phyloP scores from a whole-genome alignment of 2,329 filamentous ascomycete species.

The Trichoderma hamatum region DNA sequence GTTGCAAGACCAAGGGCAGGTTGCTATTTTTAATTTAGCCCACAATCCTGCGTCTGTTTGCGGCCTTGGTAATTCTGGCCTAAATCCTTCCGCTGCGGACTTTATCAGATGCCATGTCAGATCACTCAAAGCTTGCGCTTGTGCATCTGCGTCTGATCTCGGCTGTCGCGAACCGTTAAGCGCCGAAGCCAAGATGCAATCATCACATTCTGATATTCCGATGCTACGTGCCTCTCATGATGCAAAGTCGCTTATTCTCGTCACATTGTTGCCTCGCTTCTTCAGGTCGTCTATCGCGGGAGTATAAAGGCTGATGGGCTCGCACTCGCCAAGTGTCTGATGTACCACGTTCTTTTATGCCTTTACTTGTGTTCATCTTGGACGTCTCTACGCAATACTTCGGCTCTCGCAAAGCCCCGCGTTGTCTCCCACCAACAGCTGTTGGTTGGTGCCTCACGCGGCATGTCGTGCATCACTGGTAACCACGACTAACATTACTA shows the following conservation, averaged over 20 bases:
- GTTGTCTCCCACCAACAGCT: slow-evolving; percentile 4
- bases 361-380: neutral
- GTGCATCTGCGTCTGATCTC: slow-evolving; percentile 20
- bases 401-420: slow-evolving; percentile 7
- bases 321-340: slow-evolving; percentile 3
- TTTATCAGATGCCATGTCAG: neutral
- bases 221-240: neutral
- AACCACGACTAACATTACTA: neutral
- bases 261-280: slow-evolving; percentile 17
- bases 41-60: slow-evolving; percentile 27
- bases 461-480: neutral
- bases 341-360: neutral
- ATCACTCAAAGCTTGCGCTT: neutral
- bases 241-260: slow-evolving; percentile 4
- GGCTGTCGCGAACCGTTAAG: slow-evolving; percentile 22
- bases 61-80: slow-evolving; percentile 20
- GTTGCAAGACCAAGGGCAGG: slow-evolving; percentile 1
- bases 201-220: neutral
- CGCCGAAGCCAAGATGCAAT: slow-evolving; percentile 3
- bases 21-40: slow-evolving; percentile 45
- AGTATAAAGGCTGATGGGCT: slow-evolving; percentile 13
- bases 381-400: neutral
- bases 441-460: neutral
- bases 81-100: slow-evolving; percentile 22
- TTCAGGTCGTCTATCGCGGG: neutral